These are phyloP conservation scores for Xylaria hypoxylon DNA, from an alignment of 2,329 filamentous ascomycete genomes.

Conservation along the genomic window DNA sequence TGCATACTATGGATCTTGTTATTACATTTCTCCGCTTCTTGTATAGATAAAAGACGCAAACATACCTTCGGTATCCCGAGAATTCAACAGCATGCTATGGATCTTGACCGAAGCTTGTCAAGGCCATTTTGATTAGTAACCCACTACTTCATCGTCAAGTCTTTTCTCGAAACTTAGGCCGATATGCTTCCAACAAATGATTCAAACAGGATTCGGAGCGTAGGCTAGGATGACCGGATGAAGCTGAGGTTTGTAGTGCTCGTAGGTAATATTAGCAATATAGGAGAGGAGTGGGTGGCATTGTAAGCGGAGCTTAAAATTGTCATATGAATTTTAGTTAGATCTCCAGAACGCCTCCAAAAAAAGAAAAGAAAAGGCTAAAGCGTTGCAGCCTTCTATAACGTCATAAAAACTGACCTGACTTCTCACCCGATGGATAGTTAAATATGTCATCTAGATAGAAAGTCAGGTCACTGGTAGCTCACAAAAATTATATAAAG, in stretches of 20 bases:
- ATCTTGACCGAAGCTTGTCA: slow-evolving; percentile 65
- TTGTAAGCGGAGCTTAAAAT: slow-evolving; percentile 17
- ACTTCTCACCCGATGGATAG: too few relatives aligned
- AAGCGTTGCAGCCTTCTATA: not conserved
- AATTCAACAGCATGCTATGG: slow-evolving; percentile 61
- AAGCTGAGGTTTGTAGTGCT: not conserved
- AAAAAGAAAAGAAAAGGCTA: not conserved
- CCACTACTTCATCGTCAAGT: slow-evolving; percentile 60
- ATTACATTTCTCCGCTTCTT: not conserved
- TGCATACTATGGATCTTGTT: slow-evolving; percentile 61
- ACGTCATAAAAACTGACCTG: not conserved
- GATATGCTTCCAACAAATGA: not conserved
- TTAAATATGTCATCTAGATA: too few relatives aligned
- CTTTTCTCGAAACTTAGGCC: not conserved
- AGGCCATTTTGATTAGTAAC: slow-evolving; percentile 66
- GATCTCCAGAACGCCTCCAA: not conserved
- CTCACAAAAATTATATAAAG: too few relatives aligned
- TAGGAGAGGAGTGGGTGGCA: slow-evolving; percentile 3
- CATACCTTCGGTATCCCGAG: slow-evolving; percentile 62
- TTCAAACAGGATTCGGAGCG: not conserved
- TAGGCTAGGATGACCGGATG: not conserved
- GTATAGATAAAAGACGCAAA: not conserved
- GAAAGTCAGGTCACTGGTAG: not conserved
- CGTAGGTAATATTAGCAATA: not conserved
- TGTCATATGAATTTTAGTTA: not conserved